Percentiles rank a stretch among this genome's conserved stretches.
Conservation (phyloP, 2,329 filamentous ascomycete species). For the Pseudonectria foliicola region DNA sequence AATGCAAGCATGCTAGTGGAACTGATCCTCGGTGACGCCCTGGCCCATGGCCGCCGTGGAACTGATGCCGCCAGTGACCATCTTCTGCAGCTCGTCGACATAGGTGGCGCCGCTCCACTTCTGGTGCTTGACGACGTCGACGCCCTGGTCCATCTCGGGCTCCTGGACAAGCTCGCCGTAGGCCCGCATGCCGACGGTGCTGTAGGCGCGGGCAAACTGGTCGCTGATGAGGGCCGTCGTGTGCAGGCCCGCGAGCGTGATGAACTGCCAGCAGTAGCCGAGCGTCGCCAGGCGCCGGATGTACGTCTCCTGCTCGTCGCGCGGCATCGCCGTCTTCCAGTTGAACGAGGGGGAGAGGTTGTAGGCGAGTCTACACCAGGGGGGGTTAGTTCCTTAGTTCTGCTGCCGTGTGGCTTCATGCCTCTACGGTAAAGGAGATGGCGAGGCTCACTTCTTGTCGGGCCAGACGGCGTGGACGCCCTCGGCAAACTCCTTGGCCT, state of each 20-base stretch:
- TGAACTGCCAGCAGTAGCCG: constrained; percentile 99
- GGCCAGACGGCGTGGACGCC: constrained; percentile 94
- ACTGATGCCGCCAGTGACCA: constrained; percentile 89
- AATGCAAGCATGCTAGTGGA: constrained; percentile 33
- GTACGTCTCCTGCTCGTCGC: constrained; percentile 92
- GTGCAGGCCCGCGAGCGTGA: constrained; percentile 95
- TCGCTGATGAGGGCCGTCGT: constrained; percentile 89
- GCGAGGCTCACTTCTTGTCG: constrained; percentile 92
- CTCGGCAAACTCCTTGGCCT: constrained; percentile 87
- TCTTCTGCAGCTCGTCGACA: constrained; percentile 90
- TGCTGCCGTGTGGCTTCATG: too few species aligned
- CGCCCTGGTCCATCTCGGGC: constrained; percentile 83
- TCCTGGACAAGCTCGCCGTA: constrained; percentile 98
- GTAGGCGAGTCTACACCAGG: constrained; percentile 72
- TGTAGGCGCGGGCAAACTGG: constrained; percentile 78
- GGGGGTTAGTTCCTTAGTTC: too few species aligned
- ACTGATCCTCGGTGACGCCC: constrained; percentile 97
- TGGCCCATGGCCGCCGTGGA: constrained; percentile 94
- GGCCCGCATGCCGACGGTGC: constrained; percentile 81
- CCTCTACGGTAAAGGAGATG: too few species aligned
- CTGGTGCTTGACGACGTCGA: constrained; percentile 97
- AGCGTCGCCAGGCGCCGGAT: constrained; percentile 79
- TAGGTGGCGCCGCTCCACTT: constrained; percentile 97
- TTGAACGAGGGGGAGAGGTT: constrained; percentile 99
- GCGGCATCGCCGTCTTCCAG: constrained; percentile 96